These are phyloP conservation scores for Pseudocohnilembus persalinus DNA, from an alignment of 169 alveolate species.

Conservation along the genomic window DNA sequence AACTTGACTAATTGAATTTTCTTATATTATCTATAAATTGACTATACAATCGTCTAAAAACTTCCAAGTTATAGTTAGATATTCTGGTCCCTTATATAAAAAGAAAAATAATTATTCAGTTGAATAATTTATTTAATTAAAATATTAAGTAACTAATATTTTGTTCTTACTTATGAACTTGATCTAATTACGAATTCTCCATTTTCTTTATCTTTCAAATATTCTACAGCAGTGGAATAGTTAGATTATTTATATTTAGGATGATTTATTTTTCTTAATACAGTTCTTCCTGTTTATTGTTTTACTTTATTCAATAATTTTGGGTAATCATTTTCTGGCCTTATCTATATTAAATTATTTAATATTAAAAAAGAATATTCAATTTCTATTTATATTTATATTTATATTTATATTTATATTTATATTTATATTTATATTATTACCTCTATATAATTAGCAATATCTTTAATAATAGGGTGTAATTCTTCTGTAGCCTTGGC, in stretches of 20 bases:
- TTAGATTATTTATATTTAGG: neutral
- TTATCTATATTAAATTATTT: too few relatives aligned
- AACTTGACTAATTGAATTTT: neutral
- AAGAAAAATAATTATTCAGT: too few relatives aligned
- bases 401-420: too few relatives aligned
- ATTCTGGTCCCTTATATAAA: neutral
- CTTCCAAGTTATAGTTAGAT: slow-evolving; percentile 20
- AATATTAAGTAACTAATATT: too few relatives aligned
- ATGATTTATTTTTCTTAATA: neutral
- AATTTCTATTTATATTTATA: too few relatives aligned
- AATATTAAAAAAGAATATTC: too few relatives aligned
- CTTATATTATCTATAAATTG: neutral
- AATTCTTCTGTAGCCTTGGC: too few relatives aligned
- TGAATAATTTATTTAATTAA: too few relatives aligned
- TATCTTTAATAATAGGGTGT: too few relatives aligned
- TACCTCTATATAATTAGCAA: too few relatives aligned
- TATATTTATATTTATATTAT: too few relatives aligned
- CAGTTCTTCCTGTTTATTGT: neutral
- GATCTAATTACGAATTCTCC: neutral
- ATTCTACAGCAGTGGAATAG: neutral
- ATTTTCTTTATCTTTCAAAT: too few relatives aligned
- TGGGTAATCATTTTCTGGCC: neutral
- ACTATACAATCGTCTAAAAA: slow-evolving; percentile 9
- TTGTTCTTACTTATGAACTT: neutral
- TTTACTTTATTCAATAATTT: neutral